Base-by-base conservation (phyloP, 345 rosid species). In the Aquilaria sinensis region DNA sequence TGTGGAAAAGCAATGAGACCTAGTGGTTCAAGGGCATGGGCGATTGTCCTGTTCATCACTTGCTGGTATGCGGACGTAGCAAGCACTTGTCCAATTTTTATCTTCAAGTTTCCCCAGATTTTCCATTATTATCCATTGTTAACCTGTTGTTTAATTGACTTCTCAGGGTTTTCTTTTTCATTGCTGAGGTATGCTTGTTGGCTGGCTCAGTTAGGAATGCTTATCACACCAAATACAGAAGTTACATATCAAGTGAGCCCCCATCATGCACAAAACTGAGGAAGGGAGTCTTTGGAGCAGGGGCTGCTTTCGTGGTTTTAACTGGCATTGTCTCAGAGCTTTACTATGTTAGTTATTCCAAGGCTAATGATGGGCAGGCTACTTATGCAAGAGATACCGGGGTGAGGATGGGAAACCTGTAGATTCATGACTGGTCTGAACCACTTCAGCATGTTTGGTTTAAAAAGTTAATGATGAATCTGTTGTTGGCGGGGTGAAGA, bases 211-310 rank as follows among this genome's bases (percentile, higher is more conserved):
- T 88, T 47, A 68, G 85, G 32, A 94, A 88, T 31, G 97, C 97
- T 6, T 85, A 90, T 76, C 96, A 90, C 76, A 82, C 97, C 76
- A 90, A 76, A 63, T 90, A 83, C 78, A 76, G 77, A 46, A 66
- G 66, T 9, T 43, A 69, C 63, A 57, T 80, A 37, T 57, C 75
- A 0, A 66, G 53, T 34, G 11, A 59, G 2, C 46, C 79, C 2
- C 76, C 71, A 7, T 73, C 96, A 9, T 94, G 96, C 64, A 56
- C 72, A 62, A 65, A 68, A 12, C 13, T 93, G 66, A 85, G 97
- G 62, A 93, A 90, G 75, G 95, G 98, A 1, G 77, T 90, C 31
- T 90, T 90, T 49, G 94, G 90, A 1, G 87, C 97, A n/a, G 96
- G 92, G 65, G 98, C 98, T 51, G 94, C 98, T 13, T 88, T 93